Conservation (phyloP, 2,329 filamentous ascomycete genomes). For the Teratosphaeria zuluensis region DNA sequence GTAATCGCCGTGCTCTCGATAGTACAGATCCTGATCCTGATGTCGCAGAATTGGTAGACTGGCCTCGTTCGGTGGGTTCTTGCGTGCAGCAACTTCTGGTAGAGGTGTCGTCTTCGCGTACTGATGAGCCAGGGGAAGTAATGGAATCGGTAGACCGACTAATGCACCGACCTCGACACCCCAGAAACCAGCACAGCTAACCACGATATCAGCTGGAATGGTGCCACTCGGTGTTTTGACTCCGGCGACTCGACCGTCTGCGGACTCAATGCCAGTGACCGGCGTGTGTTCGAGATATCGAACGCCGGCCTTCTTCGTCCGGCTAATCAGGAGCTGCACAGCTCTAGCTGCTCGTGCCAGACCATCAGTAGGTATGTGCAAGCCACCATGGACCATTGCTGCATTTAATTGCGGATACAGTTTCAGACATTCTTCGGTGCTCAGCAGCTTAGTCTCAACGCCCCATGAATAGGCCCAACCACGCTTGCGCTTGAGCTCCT, state of each 20-base stretch:
- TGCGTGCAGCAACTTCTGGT: conserved; percentile 33
- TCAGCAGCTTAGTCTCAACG: conserved; percentile 45
- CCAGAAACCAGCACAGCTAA: conserved; percentile 58
- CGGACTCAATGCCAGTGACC: conserved; percentile 48
- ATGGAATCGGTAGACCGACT: conserved; percentile 48
- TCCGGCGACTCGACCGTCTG: conserved; percentile 44
- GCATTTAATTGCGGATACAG: conserved; percentile 47
- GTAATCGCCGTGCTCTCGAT: conserved; percentile 53
- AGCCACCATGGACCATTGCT: conserved; percentile 46
- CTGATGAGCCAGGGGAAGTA: conserved; percentile 54
- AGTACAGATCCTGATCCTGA: conserved; percentile 56
- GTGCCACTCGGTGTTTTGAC: conserved; percentile 42
- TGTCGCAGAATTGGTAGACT: conserved; percentile 50
- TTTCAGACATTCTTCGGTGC: conserved; percentile 42
- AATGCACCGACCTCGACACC: conserved; percentile 55
- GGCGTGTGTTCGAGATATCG: conserved; percentile 46
- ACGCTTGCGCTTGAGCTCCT: conserved; percentile 54
- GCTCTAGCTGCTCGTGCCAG: conserved; percentile 52
- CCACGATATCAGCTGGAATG: conserved; percentile 49
- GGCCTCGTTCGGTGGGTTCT: conserved; percentile 41
- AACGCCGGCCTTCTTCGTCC: conserved; percentile 49
- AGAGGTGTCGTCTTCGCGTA: conserved; percentile 53
- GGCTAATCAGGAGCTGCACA: conserved; percentile 51
- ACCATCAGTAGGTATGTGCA: conserved; percentile 53
- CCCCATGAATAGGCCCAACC: conserved; percentile 54